Evolutionary conservation across 495 filamentous ascomycete genomes (phyloP).

Genomic region (Lepraria neglecta): DNA sequence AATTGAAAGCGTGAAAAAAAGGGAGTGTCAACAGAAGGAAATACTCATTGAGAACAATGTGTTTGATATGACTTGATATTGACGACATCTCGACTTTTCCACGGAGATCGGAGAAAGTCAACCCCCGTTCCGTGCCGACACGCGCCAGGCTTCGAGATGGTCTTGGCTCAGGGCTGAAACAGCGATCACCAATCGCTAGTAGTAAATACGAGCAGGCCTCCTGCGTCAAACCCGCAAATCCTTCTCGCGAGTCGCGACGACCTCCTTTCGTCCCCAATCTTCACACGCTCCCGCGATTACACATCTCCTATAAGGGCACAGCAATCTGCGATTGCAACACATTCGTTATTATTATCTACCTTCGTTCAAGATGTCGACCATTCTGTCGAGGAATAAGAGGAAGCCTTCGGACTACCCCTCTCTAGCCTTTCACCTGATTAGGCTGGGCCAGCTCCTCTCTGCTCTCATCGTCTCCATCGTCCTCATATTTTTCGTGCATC

Average conservation of each 20-base stretch:
- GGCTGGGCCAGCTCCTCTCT: slow-evolving; percentile 46
- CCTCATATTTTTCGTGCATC: slow-evolving; percentile 56
- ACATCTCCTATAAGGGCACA: not conserved
- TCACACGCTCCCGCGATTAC: not conserved
- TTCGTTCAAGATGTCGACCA: not conserved
- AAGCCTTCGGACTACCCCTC: slow-evolving; percentile 52
- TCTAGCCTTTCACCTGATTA: slow-evolving; percentile 53
- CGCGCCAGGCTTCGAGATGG: not conserved
- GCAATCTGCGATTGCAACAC: not conserved
- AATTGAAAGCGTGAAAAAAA: not conserved
- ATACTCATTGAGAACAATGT: not conserved
- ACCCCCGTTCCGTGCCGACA: not conserved
- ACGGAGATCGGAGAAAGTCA: not conserved
- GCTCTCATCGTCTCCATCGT: slow-evolving; percentile 52
- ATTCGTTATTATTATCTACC: not conserved
- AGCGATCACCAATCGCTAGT: not conserved
- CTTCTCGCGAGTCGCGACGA: not conserved
- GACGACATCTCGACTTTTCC: slow-evolving; percentile 1
- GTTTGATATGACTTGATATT: not conserved
- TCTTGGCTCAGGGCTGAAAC: not conserved
- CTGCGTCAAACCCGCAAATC: not conserved
- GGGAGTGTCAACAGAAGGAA: not conserved
- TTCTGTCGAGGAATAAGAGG: slow-evolving; percentile 1
- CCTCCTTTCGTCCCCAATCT: slow-evolving; percentile 2
- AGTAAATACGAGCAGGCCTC: not conserved